Evolutionary conservation across 75 land plant species (phyloP).

Genomic region (Pinus albicaulis): DNA sequence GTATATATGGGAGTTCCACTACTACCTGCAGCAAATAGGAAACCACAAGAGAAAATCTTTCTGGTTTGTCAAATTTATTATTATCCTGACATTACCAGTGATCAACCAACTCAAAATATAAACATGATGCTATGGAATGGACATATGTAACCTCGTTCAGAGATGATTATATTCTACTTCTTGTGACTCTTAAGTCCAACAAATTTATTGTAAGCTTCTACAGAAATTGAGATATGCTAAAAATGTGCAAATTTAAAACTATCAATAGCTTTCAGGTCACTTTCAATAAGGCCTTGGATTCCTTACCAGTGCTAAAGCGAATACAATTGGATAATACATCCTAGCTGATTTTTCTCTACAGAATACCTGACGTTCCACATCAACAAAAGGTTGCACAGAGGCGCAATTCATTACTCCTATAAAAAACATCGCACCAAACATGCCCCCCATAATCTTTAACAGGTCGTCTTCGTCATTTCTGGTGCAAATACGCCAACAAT

Average conservation of each 20-base stretch:
- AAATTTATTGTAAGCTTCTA: too few relatives aligned
- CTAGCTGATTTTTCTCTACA: conserved; percentile 43
- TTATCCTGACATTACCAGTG: too few relatives aligned
- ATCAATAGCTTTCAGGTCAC: too few relatives aligned
- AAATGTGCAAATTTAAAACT: too few relatives aligned
- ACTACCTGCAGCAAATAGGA: conserved; percentile 31
- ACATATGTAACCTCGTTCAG: too few relatives aligned
- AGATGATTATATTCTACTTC: too few relatives aligned
- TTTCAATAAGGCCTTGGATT: too few relatives aligned
- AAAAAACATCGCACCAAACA: conserved; percentile 33
- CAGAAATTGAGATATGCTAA: too few relatives aligned
- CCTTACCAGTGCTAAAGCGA: conserved; percentile 39
- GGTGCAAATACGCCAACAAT: neutral
- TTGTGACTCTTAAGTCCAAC: too few relatives aligned
- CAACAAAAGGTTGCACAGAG: conserved; percentile 42
- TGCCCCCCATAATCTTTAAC: conserved; percentile 29
- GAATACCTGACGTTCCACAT: conserved; percentile 35
- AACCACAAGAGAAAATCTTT: neutral
- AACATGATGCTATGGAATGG: too few relatives aligned
- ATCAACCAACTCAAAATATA: too few relatives aligned
- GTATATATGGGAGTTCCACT: conserved; percentile 53
- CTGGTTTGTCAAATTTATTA: too few relatives aligned
- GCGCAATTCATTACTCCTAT: conserved; percentile 32
- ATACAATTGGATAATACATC: conserved; percentile 36
- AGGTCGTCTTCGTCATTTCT: conserved; percentile 21